A percentile compares a stretch with the other conserved stretches of the same genome.
Evolutionary conservation across 2,329 filamentous ascomycete species (phyloP).

Genomic region (Hymenotorrendiella dingleyae): DNA sequence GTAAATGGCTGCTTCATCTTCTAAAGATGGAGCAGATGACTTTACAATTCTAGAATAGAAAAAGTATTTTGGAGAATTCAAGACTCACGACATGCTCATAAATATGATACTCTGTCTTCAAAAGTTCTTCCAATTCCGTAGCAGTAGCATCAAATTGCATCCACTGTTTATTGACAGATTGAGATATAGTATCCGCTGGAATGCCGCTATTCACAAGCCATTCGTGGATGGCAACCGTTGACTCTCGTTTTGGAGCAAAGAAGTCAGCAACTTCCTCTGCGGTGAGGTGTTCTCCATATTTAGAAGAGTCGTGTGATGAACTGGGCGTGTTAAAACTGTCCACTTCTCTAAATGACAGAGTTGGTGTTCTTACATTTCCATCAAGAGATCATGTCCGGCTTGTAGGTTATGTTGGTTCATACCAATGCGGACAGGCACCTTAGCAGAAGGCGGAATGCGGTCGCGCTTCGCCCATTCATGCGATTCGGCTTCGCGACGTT

Average conservation of each 20-base stretch:
- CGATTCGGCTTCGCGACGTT: constrained; percentile 14
- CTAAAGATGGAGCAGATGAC: too few relatives aligned
- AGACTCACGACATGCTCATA: constrained; percentile 40
- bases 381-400: constrained; percentile 36
- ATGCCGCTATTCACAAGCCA: constrained; percentile 51
- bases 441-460: constrained; percentile 6
- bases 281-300: constrained; percentile 43
- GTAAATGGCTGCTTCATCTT: too few relatives aligned
- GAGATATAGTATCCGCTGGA: constrained; percentile 38
- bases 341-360: too few relatives aligned
- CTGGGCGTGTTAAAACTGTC: too few relatives aligned
- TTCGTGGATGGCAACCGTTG: constrained; percentile 42
- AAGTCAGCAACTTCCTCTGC: constrained; percentile 34
- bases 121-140: constrained; percentile 41
- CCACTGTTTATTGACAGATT: constrained; percentile 34
- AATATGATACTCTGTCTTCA: constrained; percentile 42
- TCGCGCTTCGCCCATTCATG: constrained; percentile 17
- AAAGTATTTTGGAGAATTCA: too few relatives aligned
- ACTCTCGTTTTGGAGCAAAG: constrained; percentile 37
- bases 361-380: constrained; percentile 35
- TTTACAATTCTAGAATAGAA: too few relatives aligned
- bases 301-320: constrained; percentile 37
- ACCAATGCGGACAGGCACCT: constrained; percentile 32
- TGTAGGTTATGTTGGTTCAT: constrained; percentile 41
- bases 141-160: constrained; percentile 30